phyloP scores from a whole-genome alignment of 345 rosid genomes.

The Aquilaria malaccensis region DNA sequence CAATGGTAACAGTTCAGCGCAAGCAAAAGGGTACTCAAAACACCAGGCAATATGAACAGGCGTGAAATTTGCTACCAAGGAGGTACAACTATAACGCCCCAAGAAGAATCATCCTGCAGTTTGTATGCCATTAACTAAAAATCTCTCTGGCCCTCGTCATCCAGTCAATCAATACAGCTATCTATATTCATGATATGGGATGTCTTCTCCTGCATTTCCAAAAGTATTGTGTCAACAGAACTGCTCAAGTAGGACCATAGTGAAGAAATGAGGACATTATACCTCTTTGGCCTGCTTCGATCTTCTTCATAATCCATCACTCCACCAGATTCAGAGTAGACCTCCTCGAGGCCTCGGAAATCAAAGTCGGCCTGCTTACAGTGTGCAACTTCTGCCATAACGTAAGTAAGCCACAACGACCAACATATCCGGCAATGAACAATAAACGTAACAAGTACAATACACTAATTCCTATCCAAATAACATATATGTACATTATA shows the following conservation, averaged over 20 bases:
- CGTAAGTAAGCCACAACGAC: constrained; percentile 98
- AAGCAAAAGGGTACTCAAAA: constrained; percentile 15
- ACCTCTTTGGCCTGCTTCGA: constrained; percentile 93
- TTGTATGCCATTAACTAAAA: constrained; percentile 23
- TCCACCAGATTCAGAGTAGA: constrained; percentile 94
- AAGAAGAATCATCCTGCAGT: constrained; percentile 18
- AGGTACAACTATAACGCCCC: constrained; percentile 15
- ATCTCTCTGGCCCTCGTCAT: constrained; percentile 17
- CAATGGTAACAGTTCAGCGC: constrained; percentile 16
- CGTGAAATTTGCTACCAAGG: constrained; percentile 10
- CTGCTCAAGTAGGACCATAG: not conserved
- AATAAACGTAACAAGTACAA: constrained; percentile 6
- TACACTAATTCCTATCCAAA: constrained; percentile 7
- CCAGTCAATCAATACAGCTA: constrained; percentile 16
- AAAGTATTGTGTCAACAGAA: not conserved
- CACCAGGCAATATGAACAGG: no score
- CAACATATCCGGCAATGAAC: constrained; percentile 33
- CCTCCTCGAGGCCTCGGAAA: constrained; percentile 84
- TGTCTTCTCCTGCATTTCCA: constrained; percentile 68
- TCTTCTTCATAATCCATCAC: constrained; percentile 98
- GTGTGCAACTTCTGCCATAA: constrained; percentile 98
- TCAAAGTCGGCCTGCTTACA: constrained; percentile 92
- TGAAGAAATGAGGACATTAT: constrained; percentile 4
- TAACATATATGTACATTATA: constrained; percentile 1
- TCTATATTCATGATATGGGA: constrained; percentile 43